phyloP scores from a whole-genome alignment of 2,329 filamentous ascomycete species.

The Rosellinia necatrix region DNA sequence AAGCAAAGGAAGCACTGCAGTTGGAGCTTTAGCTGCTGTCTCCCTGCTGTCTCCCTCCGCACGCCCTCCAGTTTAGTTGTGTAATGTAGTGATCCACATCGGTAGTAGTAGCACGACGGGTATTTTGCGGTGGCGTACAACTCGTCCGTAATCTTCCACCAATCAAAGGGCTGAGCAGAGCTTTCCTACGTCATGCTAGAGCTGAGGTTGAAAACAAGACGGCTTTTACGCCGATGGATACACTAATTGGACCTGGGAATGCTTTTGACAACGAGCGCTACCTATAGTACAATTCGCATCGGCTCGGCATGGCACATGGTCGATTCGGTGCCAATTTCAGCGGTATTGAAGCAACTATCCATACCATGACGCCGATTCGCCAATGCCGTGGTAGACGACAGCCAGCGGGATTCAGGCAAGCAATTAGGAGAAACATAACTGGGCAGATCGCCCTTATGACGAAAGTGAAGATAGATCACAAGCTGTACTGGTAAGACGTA shows the following conservation, averaged over 20 bases:
- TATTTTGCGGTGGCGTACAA: slow-evolving; percentile 29
- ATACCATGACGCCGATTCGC: not conserved
- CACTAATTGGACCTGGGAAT: not conserved
- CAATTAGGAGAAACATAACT: not conserved
- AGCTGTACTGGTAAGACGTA: not conserved
- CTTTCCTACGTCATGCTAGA: not conserved
- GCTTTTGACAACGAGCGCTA: slow-evolving; percentile 4
- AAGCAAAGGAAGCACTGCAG: not conserved
- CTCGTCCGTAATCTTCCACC: slow-evolving; percentile 42
- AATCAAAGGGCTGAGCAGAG: slow-evolving; percentile 35
- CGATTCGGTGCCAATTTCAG: not conserved
- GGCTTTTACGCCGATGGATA: not conserved
- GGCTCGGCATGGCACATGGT: not conserved
- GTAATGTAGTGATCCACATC: slow-evolving; percentile 12
- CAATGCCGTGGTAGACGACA: not conserved
- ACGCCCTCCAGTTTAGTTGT: not conserved
- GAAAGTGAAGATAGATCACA: not conserved
- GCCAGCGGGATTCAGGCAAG: not conserved
- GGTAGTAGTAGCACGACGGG: slow-evolving; percentile 13
- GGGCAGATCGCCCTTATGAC: not conserved
- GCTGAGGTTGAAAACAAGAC: slow-evolving; percentile 20
- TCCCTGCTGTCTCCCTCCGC: not conserved
- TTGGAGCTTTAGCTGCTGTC: slow-evolving; percentile 5
- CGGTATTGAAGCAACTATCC: not conserved
- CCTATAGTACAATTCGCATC: not conserved